Evolutionary conservation across 805 yeast genomes (phyloP), one percentile per base, ranked within the genome.

Genomic region (Zygosaccharomyces bisporus): DNA sequence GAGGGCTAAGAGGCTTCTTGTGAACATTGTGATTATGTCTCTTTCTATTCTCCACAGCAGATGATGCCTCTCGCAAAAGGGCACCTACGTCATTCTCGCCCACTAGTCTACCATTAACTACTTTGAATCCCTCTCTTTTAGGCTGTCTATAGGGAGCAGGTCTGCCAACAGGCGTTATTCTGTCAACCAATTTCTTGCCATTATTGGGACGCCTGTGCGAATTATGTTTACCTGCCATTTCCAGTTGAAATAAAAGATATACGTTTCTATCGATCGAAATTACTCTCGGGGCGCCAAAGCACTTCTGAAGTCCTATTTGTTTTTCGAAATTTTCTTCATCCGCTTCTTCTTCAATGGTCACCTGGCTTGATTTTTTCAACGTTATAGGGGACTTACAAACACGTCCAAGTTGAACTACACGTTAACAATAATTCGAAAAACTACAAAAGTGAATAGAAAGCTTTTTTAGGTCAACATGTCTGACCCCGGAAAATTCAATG

Each of bases 91-190:
- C 61, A 46, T 50, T 38, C 39, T 47, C 45, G 54, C 58, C 41
- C 40, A 61, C 52, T 13, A 62, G 41, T 41, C 49, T 55, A 18
- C 66, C 67, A 27, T 54, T 49, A 2, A 58, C 57, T n/a, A 57
- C 61, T 21, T 48, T 54, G 31, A 45, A 50, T 1, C 62, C 62
- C 24, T 44, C 44, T 29, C 43, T 39, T 1, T 33, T 23, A 4
- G 49, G 29, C 24, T 21, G 45, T 20, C 44, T 47, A n/a, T 44
- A 31, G 9, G 40, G 33, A 8, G 16, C 20, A 7, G 18, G 20
- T 16, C 36, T 34, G n/a, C 32, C 47, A 14, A 35, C 34, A 14
- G 53, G 53, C 14, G 43, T 37, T n/a, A 49, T 39, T 16, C 53
- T 46, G 14, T 45, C 53, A 23, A 49, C 33, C 31, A 49, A 39